A percentile compares a stretch with the other conserved stretches of the same genome.
Conservation (phyloP, 1,284 basidiomycete genomes). For the Trametes sp. region DNA sequence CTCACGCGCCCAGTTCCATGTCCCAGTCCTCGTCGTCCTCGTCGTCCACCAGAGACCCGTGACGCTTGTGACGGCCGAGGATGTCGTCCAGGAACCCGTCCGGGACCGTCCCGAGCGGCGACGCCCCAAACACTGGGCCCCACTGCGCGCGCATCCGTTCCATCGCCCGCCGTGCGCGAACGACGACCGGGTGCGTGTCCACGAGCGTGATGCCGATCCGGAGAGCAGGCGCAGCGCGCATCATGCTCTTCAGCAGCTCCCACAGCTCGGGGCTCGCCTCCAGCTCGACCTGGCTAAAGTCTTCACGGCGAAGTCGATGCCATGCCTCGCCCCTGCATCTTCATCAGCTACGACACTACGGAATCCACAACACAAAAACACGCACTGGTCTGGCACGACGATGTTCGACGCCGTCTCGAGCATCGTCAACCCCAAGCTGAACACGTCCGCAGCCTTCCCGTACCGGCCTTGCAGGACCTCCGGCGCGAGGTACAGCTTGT, state of each 20-base stretch:
- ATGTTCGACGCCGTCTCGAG: slow-evolving; percentile 97
- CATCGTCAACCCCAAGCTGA: slow-evolving; percentile 95
- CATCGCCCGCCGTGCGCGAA: slow-evolving; percentile 73
- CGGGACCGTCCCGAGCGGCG: slow-evolving; percentile 68
- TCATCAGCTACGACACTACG: slow-evolving; percentile 11
- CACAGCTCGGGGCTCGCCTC: slow-evolving; percentile 74
- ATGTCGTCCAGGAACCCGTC: slow-evolving; percentile 70
- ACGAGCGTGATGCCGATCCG: slow-evolving; percentile 71
- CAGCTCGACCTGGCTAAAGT: slow-evolving; percentile 91
- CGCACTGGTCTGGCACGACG: slow-evolving; percentile 95
- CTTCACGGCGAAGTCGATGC: slow-evolving; percentile 92
- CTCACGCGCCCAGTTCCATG: slow-evolving; percentile 48
- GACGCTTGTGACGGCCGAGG: slow-evolving; percentile 41
- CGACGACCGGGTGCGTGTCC: slow-evolving; percentile 72
- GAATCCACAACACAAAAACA: slow-evolving; percentile 31
- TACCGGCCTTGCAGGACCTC: slow-evolving; percentile 94
- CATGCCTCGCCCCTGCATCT: slow-evolving; percentile 82
- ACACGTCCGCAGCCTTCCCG: slow-evolving; percentile 95
- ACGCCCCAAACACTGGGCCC: slow-evolving; percentile 63
- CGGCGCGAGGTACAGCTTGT: slow-evolving; percentile 98
- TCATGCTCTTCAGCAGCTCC: slow-evolving; percentile 78
- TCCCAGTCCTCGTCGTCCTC: slow-evolving; percentile 27
- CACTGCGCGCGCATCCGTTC: slow-evolving; percentile 55
- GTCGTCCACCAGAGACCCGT: slow-evolving; percentile 4
- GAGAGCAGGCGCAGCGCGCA: slow-evolving; percentile 72